These are phyloP conservation scores for Gossypium trilobum DNA, from an alignment of 441 rosid species.

Conservation along the genomic window DNA sequence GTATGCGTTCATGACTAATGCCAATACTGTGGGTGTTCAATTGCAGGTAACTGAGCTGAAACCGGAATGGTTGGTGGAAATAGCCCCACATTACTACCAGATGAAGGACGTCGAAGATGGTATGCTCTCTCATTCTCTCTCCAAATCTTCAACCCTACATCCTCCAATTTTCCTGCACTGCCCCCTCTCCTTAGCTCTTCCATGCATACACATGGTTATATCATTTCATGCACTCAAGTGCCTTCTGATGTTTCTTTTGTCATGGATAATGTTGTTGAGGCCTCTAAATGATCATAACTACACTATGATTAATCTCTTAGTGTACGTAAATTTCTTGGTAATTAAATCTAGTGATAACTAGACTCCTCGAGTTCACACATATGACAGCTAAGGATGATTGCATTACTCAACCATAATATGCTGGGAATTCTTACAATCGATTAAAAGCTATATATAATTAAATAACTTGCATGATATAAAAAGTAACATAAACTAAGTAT, in stretches of 20 bases:
- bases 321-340: background rate
- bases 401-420: background rate
- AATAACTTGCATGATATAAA: background rate
- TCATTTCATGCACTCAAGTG: background rate
- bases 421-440: background rate
- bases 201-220: background rate
- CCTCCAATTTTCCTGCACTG: background rate
- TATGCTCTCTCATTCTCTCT: slow-evolving; percentile 28
- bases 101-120: slow-evolving; percentile 91
- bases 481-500: background rate
- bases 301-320: background rate
- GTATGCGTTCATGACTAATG: background rate
- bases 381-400: background rate
- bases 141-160: background rate
- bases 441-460: background rate
- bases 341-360: background rate
- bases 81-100: slow-evolving; percentile 93
- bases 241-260: background rate
- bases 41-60: slow-evolving; percentile 86
- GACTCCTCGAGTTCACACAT: background rate
- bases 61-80: slow-evolving; percentile 97
- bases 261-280: background rate
- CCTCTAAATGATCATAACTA: background rate
- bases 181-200: background rate
- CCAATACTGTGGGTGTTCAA: slow-evolving; percentile 23